Evolutionary conservation across 2,329 filamentous ascomycete genomes (phyloP), one percentile per base, ranked within the genome.

Genomic region (Aspergillus niger): DNA sequence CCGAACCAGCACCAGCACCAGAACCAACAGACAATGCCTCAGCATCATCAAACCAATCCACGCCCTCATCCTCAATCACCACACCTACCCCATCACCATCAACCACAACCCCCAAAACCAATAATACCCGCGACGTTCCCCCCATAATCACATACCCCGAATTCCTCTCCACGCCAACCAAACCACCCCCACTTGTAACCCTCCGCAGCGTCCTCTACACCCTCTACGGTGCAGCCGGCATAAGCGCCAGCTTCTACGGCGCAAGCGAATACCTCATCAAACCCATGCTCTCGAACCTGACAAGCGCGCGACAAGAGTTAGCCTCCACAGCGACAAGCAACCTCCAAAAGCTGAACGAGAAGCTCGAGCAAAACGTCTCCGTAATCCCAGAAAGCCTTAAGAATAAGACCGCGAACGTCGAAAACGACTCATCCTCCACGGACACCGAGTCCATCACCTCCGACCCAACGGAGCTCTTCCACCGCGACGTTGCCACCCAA

Each of bases 111-210:
- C 11, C 30, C 59, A 56, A 58, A 61, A 47, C 63, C 63, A 57
- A 57, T 54, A 44, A 54, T 57, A 58, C 65, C 52, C 77, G 77
- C 68, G 81, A 83, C 39, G 73, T 83, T 24, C 82, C 86, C 17
- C 86, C 86, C 4, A 87, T 89, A 60, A 86, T 89, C 63, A 88
- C 86, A 49, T 89, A 89, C 68, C 86, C 86, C 3, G 86, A 89
- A 71, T 89, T 88, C 67, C 81, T 89, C 43, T 77, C 85, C 48
- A 80, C 86, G 62, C 78, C 85, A 8, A 77, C 81, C 63, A 85
- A 85, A 64, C 84, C 84, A 8, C 84, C 86, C 13, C 86, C 86
- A 0, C 79, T 89, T 17, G 82, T 89, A 32, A 87, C 85, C 6
- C 79, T 85, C 53, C 74, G 76, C n/a, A 81, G 81, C 36, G 75